Percentiles rank a stretch among this genome's conserved stretches.
phyloP scores from a whole-genome alignment of 495 filamentous ascomycete species.

The Podospora conica region DNA sequence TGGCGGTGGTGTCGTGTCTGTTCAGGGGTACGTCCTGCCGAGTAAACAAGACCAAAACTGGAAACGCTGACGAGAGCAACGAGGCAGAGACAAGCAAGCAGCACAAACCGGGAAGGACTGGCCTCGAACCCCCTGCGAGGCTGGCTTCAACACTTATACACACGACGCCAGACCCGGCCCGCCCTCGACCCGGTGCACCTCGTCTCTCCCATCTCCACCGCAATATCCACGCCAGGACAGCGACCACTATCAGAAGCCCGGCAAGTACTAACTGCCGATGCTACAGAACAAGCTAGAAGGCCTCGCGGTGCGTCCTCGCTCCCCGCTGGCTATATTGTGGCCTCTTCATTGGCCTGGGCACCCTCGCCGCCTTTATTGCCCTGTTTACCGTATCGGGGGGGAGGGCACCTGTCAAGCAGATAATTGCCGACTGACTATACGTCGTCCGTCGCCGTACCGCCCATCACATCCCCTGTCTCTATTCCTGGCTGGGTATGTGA shows the following conservation, averaged over 20 bases:
- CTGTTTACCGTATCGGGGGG: slow-evolving; percentile 29
- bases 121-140: background rate
- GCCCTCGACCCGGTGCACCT: background rate
- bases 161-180: no score
- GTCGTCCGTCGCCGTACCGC: no score
- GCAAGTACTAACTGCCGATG: slow-evolving; percentile 39
- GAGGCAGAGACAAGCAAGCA: background rate
- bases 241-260: background rate
- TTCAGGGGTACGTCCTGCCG: background rate
- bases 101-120: background rate
- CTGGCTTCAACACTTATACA: slow-evolving; percentile 16
- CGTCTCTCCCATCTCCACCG: slow-evolving; percentile 6
- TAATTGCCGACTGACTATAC: slow-evolving; percentile 26
- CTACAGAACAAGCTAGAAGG: slow-evolving; percentile 32
- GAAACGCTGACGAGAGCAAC: background rate
- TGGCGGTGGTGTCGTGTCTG: slow-evolving; percentile 25
- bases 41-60: background rate
- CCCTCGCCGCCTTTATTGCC: slow-evolving; percentile 29
- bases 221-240: slow-evolving; percentile 6
- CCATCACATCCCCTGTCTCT: background rate
- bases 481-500: background rate
- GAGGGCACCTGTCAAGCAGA: slow-evolving; percentile 9
- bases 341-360: slow-evolving; percentile 31
- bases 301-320: slow-evolving; percentile 12
- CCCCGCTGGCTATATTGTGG: slow-evolving; percentile 32